Evolutionary conservation across 2,329 filamentous ascomycete genomes (phyloP).

Genomic region (Diplodia seriata): DNA sequence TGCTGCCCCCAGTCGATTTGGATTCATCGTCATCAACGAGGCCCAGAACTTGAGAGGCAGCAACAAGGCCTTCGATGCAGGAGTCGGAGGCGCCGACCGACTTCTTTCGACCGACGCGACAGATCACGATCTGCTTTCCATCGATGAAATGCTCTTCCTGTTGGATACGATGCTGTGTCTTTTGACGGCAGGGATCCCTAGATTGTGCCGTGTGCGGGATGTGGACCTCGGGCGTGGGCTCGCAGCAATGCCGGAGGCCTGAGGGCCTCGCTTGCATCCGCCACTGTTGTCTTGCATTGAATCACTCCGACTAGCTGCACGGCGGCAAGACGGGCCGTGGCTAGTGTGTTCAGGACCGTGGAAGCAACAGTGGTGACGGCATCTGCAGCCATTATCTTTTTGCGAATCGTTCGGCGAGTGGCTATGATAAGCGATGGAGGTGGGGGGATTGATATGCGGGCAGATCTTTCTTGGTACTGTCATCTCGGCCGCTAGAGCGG

Average conservation of each 20-base stretch:
- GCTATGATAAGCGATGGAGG: conserved; percentile 6
- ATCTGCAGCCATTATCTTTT: conserved; percentile 24
- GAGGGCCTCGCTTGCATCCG: conserved; percentile 5
- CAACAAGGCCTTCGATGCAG: background rate
- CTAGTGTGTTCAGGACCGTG: conserved; percentile 17
- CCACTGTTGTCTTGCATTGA: background rate
- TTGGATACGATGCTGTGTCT: conserved; percentile 7
- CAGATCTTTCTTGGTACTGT: conserved; percentile 23
- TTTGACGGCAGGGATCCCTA: background rate
- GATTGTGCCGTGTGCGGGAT: conserved; percentile 9
- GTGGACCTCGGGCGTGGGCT: background rate
- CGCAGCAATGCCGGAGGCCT: background rate
- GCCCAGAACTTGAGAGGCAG: background rate
- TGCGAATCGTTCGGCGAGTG: conserved; percentile 8
- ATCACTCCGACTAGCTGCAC: conserved; percentile 1
- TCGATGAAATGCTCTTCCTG: background rate
- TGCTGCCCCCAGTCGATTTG: background rate
- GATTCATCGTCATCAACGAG: background rate
- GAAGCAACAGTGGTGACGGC: background rate
- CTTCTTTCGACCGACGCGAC: conserved; percentile 4
- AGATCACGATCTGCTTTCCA: conserved; percentile 4
- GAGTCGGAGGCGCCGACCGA: conserved; percentile 1
- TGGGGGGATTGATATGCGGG: conserved; percentile 9
- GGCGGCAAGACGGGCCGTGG: conserved; percentile 18
- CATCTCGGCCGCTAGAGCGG: conserved; percentile 6